Evolutionary conservation across 2,329 filamentous ascomycete genomes (phyloP).

Genomic region (Penicillium expansum): DNA sequence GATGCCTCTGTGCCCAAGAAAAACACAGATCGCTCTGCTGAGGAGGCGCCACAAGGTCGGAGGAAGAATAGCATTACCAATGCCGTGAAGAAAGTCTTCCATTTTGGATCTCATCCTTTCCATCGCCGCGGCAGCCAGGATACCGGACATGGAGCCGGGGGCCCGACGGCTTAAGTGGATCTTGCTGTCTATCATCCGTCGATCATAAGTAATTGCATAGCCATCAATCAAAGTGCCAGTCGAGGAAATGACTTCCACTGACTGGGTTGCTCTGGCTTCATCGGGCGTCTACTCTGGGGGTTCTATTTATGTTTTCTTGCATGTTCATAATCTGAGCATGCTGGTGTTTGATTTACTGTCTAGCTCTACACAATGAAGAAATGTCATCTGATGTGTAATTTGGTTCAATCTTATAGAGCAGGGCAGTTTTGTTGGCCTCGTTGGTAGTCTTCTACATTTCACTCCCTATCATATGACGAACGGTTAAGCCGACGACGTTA

Average conservation of each 20-base stretch:
- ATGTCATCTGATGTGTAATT: background rate
- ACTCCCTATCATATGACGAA: no score
- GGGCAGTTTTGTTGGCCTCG: background rate
- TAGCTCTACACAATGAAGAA: constrained; percentile 4
- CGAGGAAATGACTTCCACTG: background rate
- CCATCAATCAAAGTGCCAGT: background rate
- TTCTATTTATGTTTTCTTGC: background rate
- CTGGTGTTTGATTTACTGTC: constrained; percentile 1
- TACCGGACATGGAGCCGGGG: constrained; percentile 5
- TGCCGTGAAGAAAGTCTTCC: constrained; percentile 43
- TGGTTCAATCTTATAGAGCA: background rate
- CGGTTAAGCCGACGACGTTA: background rate
- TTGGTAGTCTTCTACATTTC: background rate
- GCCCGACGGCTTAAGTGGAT: constrained; percentile 1
- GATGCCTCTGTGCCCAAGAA: constrained; percentile 27
- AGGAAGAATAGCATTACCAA: constrained; percentile 38
- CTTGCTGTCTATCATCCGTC: background rate
- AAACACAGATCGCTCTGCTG: constrained; percentile 4
- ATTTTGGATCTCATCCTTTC: constrained; percentile 37
- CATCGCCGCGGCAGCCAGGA: constrained; percentile 34
- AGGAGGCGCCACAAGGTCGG: constrained; percentile 22
- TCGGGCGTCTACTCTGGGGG: constrained; percentile 3
- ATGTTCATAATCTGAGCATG: constrained; percentile 7
- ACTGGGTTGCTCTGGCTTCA: background rate
- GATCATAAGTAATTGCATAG: constrained; percentile 8